These are phyloP conservation scores for Nicotiana paniculata DNA, from an alignment of 257 asterid genomes.

Conservation along the genomic window DNA sequence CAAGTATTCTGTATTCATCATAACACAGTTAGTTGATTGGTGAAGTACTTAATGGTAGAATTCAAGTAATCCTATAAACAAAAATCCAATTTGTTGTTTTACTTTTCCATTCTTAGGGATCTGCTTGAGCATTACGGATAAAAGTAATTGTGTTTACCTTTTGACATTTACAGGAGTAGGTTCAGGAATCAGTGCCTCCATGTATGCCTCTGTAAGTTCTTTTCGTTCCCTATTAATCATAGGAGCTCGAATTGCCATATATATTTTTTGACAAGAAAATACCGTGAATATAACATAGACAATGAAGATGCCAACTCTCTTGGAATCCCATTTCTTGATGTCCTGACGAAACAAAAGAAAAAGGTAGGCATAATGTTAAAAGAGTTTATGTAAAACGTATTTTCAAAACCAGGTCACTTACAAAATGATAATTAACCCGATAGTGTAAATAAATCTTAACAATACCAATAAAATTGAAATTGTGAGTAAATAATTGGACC, in stretches of 20 bases:
- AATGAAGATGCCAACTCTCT: constrained; percentile 60
- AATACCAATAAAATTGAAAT: neutral
- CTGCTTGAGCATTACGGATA: constrained; percentile 11
- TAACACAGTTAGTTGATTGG: neutral
- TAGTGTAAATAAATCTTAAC: too few relatives aligned
- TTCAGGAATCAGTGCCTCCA: constrained; percentile 95
- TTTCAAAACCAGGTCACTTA: too few relatives aligned
- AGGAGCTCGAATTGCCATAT: constrained; percentile 71
- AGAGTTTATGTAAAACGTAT: too few relatives aligned
- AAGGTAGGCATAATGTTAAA: neutral
- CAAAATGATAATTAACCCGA: too few relatives aligned
- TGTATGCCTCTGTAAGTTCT: constrained; percentile 79
- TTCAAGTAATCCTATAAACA: neutral
- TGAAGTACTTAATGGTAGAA: neutral
- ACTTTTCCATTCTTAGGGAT: neutral
- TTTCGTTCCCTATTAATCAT: constrained; percentile 56
- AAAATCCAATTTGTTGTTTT: too few relatives aligned
- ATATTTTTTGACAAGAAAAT: constrained; percentile 53
- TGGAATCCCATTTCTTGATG: constrained; percentile 70
- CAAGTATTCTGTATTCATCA: neutral
- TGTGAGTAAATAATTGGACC: neutral
- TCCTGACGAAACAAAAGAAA: constrained; percentile 46
- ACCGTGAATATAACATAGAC: constrained; percentile 45
- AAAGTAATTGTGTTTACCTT: constrained; percentile 29
- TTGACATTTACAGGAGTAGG: constrained; percentile 78